Conservation (phyloP, 257 asterid species). For the Ehretia macrophylla region DNA sequence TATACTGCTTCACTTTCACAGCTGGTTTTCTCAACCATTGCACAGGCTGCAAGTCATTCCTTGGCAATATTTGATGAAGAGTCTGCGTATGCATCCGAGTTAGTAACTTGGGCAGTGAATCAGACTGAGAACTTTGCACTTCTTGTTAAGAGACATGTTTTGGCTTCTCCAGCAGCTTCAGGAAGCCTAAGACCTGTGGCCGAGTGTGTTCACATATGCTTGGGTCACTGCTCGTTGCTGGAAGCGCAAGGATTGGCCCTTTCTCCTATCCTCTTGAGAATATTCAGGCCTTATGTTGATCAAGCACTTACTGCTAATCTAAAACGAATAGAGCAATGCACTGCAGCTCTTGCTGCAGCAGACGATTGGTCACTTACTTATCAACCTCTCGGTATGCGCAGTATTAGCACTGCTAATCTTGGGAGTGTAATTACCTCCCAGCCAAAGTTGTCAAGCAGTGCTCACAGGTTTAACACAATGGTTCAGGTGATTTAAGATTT, state of each 20-base stretch:
- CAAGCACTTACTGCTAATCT: slow-evolving; percentile 62
- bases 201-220: slow-evolving; percentile 69
- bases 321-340: slow-evolving; percentile 65
- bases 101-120: slow-evolving; percentile 79
- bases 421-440: slow-evolving; percentile 38
- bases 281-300: slow-evolving; percentile 69
- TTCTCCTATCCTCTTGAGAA: slow-evolving; percentile 65
- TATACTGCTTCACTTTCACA: slow-evolving; percentile 78
- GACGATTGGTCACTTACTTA: slow-evolving; percentile 76
- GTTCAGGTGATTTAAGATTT: slow-evolving; percentile 54
- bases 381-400: slow-evolving; percentile 57
- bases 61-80: slow-evolving; percentile 75
- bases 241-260: slow-evolving; percentile 86
- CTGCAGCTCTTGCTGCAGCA: slow-evolving; percentile 80
- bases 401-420: slow-evolving; percentile 41
- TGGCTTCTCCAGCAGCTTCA: slow-evolving; percentile 82
- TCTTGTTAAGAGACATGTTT: slow-evolving; percentile 54
- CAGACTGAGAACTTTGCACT: slow-evolving; percentile 56
- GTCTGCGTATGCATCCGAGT: slow-evolving; percentile 78
- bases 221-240: slow-evolving; percentile 70
- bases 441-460: slow-evolving; percentile 79
- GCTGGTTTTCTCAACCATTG: slow-evolving; percentile 71
- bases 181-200: slow-evolving; percentile 79
- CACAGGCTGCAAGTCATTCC: slow-evolving; percentile 82
- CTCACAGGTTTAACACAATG: slow-evolving; percentile 74